A percentile compares a stretch with the other conserved stretches of the same genome.
phyloP scores from a whole-genome alignment of 192 early-diverging fungal species.

The Backusella westeae region DNA sequence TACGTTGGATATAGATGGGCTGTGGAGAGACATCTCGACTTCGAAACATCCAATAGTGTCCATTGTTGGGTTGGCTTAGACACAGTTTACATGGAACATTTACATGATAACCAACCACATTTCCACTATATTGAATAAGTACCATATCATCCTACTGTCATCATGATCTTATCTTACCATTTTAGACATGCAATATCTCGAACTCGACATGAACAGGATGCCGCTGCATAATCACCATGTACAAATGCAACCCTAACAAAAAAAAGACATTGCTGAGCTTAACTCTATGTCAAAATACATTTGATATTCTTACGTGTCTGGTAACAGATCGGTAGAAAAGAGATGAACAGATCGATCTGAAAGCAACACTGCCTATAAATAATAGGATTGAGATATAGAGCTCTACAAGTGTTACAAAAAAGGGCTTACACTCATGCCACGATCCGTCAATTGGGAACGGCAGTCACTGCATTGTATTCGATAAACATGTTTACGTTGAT shows the following conservation, averaged over 20 bases:
- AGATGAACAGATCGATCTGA: constrained; percentile 7
- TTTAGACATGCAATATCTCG: constrained; percentile 9
- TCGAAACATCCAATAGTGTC: constrained; percentile 98
- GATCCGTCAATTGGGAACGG: not conserved
- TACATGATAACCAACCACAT: constrained; percentile 80
- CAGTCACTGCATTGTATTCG: constrained; percentile 4
- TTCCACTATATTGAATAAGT: constrained; percentile 47
- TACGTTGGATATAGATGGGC: constrained; percentile 7
- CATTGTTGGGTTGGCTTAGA: constrained; percentile 92
- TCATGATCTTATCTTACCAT: not conserved
- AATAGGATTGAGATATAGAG: not conserved
- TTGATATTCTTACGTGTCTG: constrained; percentile 2
- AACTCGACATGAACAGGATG: constrained; percentile 10
- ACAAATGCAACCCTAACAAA: not conserved
- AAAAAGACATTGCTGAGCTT: not conserved
- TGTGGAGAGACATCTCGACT: constrained; percentile 20
- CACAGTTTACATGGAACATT: constrained; percentile 85
- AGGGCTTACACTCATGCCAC: constrained; percentile 12
- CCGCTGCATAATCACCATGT: constrained; percentile 16
- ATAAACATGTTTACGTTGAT: constrained; percentile 13
- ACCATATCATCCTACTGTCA: not conserved
- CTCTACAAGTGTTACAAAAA: too few species aligned
- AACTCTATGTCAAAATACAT: too few species aligned
- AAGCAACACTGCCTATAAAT: constrained; percentile 1
- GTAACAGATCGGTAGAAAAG: constrained; percentile 12